phyloP scores from a whole-genome alignment of 352 stramenopile genomes.

The Phytophthora colocasiae region DNA sequence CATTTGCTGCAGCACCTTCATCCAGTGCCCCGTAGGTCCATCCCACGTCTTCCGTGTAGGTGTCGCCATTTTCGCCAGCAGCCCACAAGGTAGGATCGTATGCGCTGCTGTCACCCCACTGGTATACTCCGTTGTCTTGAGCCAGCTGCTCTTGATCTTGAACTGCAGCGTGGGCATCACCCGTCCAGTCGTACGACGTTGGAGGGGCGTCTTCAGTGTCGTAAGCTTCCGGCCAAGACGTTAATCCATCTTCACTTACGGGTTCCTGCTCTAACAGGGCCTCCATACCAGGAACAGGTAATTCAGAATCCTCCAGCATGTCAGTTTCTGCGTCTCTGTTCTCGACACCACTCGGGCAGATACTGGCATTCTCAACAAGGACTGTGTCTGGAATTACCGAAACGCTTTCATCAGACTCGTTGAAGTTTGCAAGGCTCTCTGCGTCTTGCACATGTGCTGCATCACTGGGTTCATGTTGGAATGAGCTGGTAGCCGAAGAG shows the following conservation, averaged over 20 bases:
- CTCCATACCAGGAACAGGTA: constrained; percentile 1
- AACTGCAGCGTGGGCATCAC: not conserved
- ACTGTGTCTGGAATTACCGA: not conserved
- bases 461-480: not conserved
- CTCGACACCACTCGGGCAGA: not conserved
- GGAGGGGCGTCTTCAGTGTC: not conserved
- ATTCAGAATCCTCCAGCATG: constrained; percentile 13
- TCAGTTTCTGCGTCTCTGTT: not conserved
- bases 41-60: constrained; percentile 12
- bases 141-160: constrained; percentile 6
- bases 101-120: constrained; percentile 9
- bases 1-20: constrained; percentile 6
- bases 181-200: constrained; percentile 8
- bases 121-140: constrained; percentile 2
- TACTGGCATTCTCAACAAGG: not conserved
- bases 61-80: constrained; percentile 8
- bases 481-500: constrained; percentile 4
- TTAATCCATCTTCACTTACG: not conserved
- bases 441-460: too few species aligned
- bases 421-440: too few species aligned
- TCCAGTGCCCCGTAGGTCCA: constrained; percentile 25
- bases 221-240: not conserved
- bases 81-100: constrained; percentile 28
- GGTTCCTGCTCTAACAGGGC: constrained; percentile 1
- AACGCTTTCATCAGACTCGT: not conserved